Evolutionary conservation across 2,329 filamentous ascomycete genomes (phyloP), one percentile per base, ranked within the genome.

Genomic region (Cercospora janseana): DNA sequence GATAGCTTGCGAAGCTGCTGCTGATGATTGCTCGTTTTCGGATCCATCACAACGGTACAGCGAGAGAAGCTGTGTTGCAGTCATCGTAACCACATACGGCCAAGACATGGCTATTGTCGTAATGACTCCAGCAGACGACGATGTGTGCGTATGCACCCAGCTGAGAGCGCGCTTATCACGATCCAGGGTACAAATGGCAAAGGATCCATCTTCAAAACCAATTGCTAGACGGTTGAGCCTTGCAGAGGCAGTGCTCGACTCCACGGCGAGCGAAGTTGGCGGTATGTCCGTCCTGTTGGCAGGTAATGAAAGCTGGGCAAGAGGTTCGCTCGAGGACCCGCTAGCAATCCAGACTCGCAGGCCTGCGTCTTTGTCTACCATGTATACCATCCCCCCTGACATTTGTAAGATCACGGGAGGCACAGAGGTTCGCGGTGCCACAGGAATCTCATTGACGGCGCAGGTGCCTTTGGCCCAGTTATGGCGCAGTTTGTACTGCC

Each of bases 401-500:
- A 95, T 79, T 66, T 87, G 88, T 40, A 91, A 87, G 5, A 96
- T 73, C 28, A 90, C 67, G 2, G 78, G 77, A 28, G 87, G 74
- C 66, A 83, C 64, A 46, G 75, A 70, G 1, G 74, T 69, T 34
- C 71, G 60, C 51, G 77, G 72, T 46, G 76, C 72, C 18, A 89
- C 78, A 35, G 83, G 77, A 23, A 96, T 80, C 68, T 95, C 87
- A 27, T 86, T 83, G 9, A 95, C 82, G 28, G 81, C 85, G 62
- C 89, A 95, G 59, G 81, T 83, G 0, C 92, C 93, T 55, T 79
- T 81, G 1, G 87, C 81, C 93, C 93, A 97, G 70, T 97, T 97
- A 66, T 95, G 87, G 37, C 88, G 80, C 42, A 96, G 75, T 63
- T 86, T 88, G 70, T 94, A 97, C 62, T 93, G 87, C 54, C 81